Evolutionary conservation across 176 grass and related monocot genomes (phyloP), one percentile per base, ranked within the genome.

Genomic region (Leersia perrieri): DNA sequence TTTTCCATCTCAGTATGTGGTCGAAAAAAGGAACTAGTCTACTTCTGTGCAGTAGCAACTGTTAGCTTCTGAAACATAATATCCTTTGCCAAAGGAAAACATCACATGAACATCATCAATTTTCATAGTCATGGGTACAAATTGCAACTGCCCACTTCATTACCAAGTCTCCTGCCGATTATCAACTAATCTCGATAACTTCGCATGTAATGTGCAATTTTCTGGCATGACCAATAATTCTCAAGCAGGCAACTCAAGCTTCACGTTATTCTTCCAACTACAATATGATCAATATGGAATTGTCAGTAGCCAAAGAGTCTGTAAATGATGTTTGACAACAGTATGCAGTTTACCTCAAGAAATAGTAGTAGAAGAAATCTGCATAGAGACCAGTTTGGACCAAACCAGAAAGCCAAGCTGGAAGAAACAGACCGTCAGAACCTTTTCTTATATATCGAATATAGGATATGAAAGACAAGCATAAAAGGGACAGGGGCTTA

Each of bases 241-340:
- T 98, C 72, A 99, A 60, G 97, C 97, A 67, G 97, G 97, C 66
- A 99, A 82, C 73, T 96, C 90, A 28, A 99, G 90, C 82, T 90
- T 99, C 68, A 86, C 93, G 3, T 93, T 99, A 76, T 99, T 99
- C 84, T 96, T 99, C 97, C 97, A 99, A 85, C 97, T 99, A 79
- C 45, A 88, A 88, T n/a, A 87, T 25, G 9, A 63, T 32, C 8
- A 18, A 51, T 30, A 55, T 26, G 61, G 26, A 76, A 2, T 51
- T 70, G 29, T 73, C 9, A 89, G 68, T 38, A 38, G 11, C 35
- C 28, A 7, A 16, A 25, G 6, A 68, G 14, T 4, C 32, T 15
- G 25, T 69, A 51, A n/a, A 61, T 22, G 8, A 51, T 14, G 32
- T 22, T 8, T 9, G 13, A 53, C 6, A 47, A 30, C 9, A 29